Evolutionary conservation across 1,284 basidiomycete species (phyloP), one percentile per base, ranked within the genome.

Genomic region (Heterobasidion irregulare): DNA sequence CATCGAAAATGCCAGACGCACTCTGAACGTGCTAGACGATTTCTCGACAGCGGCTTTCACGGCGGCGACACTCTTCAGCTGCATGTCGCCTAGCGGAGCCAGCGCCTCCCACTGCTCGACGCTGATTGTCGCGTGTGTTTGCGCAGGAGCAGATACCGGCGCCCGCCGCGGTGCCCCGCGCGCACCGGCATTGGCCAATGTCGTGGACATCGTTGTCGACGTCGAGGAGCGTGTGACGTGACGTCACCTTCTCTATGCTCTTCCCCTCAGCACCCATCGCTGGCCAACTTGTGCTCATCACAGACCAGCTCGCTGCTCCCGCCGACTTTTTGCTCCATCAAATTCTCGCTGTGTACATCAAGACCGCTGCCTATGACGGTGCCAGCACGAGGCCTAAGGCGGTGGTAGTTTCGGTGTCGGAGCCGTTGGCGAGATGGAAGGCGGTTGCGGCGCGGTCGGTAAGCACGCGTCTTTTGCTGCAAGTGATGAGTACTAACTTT

Each of bases 21-120:
- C 92, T 77, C 89, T 93, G 12, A 79, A 70, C 1, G 90, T 91
- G 32, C 91, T 67, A 0, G 82, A 78, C 4, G 78, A 70, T 50
- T 75, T 73, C 64, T 86, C 84, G 59, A 77, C 80, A 5, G 82
- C 83, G 26, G 77, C 70, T 65, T 88, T 89, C 56, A 94, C 66
- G 7, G 71, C 66, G 45, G 74, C 74, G 19, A 94, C 77, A 64
- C 87, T 92, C 56, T 78, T 78, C 15, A 80, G 72, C 65, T 90
- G 85, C 10, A 80, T 64, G 49, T 94, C 89, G 46, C 74, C 77
- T 45, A 96, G 69, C 0, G 90, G 89, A 1, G 92, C 82, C 62
- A 81, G 86, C 0, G 80, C 69, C 64, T 96, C 93, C 94, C 94
- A 97, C 71, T 95, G 90, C 66, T 95, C 92, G 6, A 94, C 76